Base-by-base conservation (phyloP, 768 basidiomycete species). In the Goffeauzyma gilvescens region DNA sequence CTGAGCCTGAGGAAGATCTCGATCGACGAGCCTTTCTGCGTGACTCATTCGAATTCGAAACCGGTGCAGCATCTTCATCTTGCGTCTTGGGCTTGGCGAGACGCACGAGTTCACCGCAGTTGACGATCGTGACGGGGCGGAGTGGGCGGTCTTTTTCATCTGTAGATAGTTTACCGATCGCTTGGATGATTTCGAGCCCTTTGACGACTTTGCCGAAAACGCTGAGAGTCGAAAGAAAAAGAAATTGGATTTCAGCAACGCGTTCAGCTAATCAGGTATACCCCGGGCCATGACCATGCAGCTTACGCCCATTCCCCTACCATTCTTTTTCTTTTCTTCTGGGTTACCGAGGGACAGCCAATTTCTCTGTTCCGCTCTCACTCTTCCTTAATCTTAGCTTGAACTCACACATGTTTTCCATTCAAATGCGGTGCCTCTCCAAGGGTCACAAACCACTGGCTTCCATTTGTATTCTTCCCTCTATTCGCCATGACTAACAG, bases 91-190 rank as follows among this genome's bases (percentile, higher is more conserved):
- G n/a, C n/a, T n/a, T n/a, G n/a, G n/a, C n/a, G n/a, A n/a, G n/a
- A n/a, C n/a, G n/a, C n/a, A 83, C 79, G 27, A 90, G 74, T 57
- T 90, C 86, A 9, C 86, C 86, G 41, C 81, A 84, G 57, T 77
- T 81, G 3, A 69, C 63, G 48, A 90, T 74, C 8, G 72, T 64
- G 9, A 89, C 74, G 1, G 78, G 76, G 1, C 68, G 65, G 4
- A 71, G 57, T 0, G 85, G 86, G 3, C 78, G 69, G 55, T 84
- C 75, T 59, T 81, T 81, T 28, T 69, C 73, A 56, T 85, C 83
- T 10, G 76, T 75, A 6, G 75, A 69, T 17, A 85, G 68, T 32
- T 74, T 68, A 2, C 71, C 71, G 22, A 87, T 69, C 34, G 70
- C 53, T 23, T 77, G 63, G 34, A 85, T 72, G 3, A 60, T 55